Evolutionary conservation across 208 protist genomes (phyloP), one percentile per base, ranked within the genome.

Genomic region (Leishmania braziliensis): DNA sequence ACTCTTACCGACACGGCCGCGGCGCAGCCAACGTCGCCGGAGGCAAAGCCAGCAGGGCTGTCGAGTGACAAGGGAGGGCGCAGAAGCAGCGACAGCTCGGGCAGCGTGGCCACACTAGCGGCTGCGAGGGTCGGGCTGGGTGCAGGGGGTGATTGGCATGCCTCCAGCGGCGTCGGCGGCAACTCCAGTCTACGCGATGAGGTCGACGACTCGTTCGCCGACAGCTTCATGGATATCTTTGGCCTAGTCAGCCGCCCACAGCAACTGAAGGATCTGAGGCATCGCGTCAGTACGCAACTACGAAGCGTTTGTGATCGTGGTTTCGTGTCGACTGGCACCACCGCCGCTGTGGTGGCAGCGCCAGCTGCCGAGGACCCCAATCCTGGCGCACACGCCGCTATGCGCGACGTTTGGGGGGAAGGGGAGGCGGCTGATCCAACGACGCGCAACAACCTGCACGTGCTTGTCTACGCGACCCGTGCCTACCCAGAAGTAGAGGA

Each of bases 381-480:
- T 2, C 36, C 26, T 5, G 51, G 73, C 39, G 29, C 60, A n/a
- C 70, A 53, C 36, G n/a, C 46, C 1, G 76, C 75, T 14, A 63
- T 77, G 2, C 77, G 71, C 16, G 33, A 10, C 58, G 71, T 29
- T 20, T 63, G 65, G 20, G 74, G 76, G 58, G 82, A 82, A 36
- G 62, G 0, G n/a, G 62, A 12, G 33, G 51, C 77, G 48, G 66
- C 68, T 8, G 82, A 81, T 4, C 73, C 68, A 50, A 70, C 80
- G 18, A 63, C 77, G 75, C 81, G 82, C 9, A 66, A 78, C 72
- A 83, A 84, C 56, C 72, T 92, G 46, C 90, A 93, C 70, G 43
- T 96, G 23, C 82, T 96, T 56, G 78, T 95, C 63, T 94, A 90
- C 88, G 75, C 87, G 12, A 83, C 83, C 10, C 77, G 81, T 23